These are phyloP conservation scores for Phaeoacremonium minimum DNA, from an alignment of 2,329 filamentous ascomycete species.

Conservation along the genomic window DNA sequence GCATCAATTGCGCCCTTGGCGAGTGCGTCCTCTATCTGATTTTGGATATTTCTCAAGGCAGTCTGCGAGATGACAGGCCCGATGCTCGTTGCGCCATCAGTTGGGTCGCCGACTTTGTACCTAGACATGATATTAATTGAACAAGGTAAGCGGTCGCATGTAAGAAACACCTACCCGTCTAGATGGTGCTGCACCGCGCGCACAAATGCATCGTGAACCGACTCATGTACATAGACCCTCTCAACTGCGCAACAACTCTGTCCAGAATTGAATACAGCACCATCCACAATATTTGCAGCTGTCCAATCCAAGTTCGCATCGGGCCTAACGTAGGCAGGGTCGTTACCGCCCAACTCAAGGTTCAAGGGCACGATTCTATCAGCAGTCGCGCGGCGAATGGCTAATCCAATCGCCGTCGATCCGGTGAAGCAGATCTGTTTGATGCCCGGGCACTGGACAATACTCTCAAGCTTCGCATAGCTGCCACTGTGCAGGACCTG, in stretches of 20 bases:
- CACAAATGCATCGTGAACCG: slow-evolving; percentile 79
- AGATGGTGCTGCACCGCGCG: slow-evolving; percentile 76
- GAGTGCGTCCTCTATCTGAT: slow-evolving; percentile 78
- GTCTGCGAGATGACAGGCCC: slow-evolving; percentile 84
- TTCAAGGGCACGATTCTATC: slow-evolving; percentile 83
- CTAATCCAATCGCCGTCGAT: slow-evolving; percentile 81
- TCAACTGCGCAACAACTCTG: slow-evolving; percentile 95
- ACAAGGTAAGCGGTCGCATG: too few relatives aligned
- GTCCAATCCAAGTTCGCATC: slow-evolving; percentile 91
- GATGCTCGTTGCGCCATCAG: slow-evolving; percentile 72
- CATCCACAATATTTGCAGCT: slow-evolving; percentile 91
- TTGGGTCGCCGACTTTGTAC: slow-evolving; percentile 79
- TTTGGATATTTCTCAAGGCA: slow-evolving; percentile 70
- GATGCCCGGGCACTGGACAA: slow-evolving; percentile 74
- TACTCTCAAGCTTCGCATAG: slow-evolving; percentile 67
- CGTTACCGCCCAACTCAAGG: slow-evolving; percentile 90
- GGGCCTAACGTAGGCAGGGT: slow-evolving; percentile 81
- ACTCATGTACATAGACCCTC: slow-evolving; percentile 83
- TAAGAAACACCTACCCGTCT: slow-evolving; percentile 61
- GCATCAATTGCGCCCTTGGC: slow-evolving; percentile 78
- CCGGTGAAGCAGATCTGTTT: slow-evolving; percentile 89
- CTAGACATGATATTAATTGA: too few relatives aligned
- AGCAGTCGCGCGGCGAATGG: slow-evolving; percentile 79
- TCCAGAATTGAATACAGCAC: slow-evolving; percentile 94
- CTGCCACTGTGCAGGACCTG: slow-evolving; percentile 92